Conservation (phyloP, 2,329 filamentous ascomycete species). For the Cercospora sp. region DNA sequence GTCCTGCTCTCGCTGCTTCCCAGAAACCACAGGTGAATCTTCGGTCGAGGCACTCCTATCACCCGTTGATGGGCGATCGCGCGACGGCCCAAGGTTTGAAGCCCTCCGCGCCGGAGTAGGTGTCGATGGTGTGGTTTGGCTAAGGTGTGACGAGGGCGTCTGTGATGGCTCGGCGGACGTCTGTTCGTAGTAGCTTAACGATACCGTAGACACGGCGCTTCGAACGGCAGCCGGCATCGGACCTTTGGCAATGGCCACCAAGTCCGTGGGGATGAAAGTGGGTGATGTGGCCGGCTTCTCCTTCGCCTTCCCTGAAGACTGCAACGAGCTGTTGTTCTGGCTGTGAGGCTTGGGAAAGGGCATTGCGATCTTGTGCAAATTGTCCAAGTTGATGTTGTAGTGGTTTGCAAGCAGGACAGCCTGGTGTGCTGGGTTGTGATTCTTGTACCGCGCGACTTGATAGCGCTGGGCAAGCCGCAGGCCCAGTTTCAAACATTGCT, state of each 20-base stretch:
- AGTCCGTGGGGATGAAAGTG: slow-evolving; percentile 76
- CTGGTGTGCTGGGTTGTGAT: slow-evolving; percentile 59
- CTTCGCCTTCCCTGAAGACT: slow-evolving; percentile 68
- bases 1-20: slow-evolving; percentile 37
- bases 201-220: slow-evolving; percentile 76
- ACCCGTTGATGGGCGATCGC: slow-evolving; percentile 35
- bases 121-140: slow-evolving; percentile 58
- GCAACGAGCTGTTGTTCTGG: slow-evolving; percentile 54
- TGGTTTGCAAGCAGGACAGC: slow-evolving; percentile 77
- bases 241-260: slow-evolving; percentile 70
- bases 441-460: slow-evolving; percentile 74
- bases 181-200: slow-evolving; percentile 72
- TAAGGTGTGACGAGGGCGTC: slow-evolving; percentile 37
- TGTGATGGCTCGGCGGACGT: slow-evolving; percentile 32
- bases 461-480: slow-evolving; percentile 90
- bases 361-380: slow-evolving; percentile 77
- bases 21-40: slow-evolving; percentile 31
- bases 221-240: slow-evolving; percentile 52
- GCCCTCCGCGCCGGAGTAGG: slow-evolving; percentile 65
- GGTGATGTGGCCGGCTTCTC: slow-evolving; percentile 61
- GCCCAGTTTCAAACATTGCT: slow-evolving; percentile 74
- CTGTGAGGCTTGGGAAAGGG: slow-evolving; percentile 71
- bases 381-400: slow-evolving; percentile 71
- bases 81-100: slow-evolving; percentile 47
- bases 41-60: slow-evolving; percentile 30